These are phyloP conservation scores for Lepidium sativum DNA, from an alignment of 345 rosid species.

Conservation along the genomic window DNA sequence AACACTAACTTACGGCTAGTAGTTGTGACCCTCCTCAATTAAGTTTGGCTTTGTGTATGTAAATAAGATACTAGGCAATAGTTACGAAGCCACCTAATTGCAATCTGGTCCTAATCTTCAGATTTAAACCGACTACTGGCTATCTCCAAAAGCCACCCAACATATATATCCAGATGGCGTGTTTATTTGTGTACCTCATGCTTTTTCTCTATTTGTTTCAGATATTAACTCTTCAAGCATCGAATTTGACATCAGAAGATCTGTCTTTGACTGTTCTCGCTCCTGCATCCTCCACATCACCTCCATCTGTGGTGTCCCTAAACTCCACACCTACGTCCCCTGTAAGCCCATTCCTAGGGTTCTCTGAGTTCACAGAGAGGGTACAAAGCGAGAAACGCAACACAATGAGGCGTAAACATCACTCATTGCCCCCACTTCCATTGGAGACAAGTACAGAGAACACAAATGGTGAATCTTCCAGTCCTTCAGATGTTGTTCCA, in stretches of 20 bases:
- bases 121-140: not conserved
- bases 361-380: conserved; percentile 49
- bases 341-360: conserved; percentile 51
- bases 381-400: conserved; percentile 34
- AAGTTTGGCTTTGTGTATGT: not conserved
- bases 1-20: conserved; percentile 3
- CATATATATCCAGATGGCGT: not conserved
- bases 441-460: conserved; percentile 30
- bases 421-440: conserved; percentile 27
- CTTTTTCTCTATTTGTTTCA: conserved; percentile 35
- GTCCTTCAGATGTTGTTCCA: conserved; percentile 56
- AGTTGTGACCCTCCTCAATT: not conserved
- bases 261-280: conserved; percentile 86
- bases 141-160: not conserved
- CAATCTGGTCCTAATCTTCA: not conserved
- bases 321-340: conserved; percentile 65
- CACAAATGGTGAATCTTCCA: conserved; percentile 38
- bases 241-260: conserved; percentile 89
- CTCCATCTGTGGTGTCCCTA: conserved; percentile 82
- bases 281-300: conserved; percentile 79
- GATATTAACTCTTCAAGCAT: conserved; percentile 91
- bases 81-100: not conserved
- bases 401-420: conserved; percentile 24
- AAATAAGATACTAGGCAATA: not conserved
- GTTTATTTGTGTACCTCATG: not conserved